Conservation (phyloP, 345 rosid species). For the Abelmoschus esculentus region DNA sequence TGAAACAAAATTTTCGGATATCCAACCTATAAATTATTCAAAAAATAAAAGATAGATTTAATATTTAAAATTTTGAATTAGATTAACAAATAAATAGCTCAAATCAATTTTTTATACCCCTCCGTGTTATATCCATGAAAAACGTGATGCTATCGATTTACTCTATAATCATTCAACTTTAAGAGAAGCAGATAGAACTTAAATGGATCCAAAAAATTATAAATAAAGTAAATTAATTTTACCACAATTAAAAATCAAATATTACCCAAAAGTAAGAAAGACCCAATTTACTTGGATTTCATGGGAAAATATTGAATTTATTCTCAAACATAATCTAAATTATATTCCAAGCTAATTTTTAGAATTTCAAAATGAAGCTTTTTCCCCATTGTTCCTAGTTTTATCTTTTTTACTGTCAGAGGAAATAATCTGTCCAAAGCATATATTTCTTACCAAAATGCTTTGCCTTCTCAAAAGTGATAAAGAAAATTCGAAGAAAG, state of each 20-base stretch:
- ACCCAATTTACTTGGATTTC: not conserved
- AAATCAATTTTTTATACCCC: no score
- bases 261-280: no score
- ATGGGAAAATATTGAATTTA: not conserved
- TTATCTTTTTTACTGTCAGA: not conserved
- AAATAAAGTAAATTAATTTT: no score
- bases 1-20: no score
- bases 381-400: not conserved
- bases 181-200: no score
- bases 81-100: no score
- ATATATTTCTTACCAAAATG: not conserved
- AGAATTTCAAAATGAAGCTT: not conserved
- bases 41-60: no score
- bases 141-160: not conserved
- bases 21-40: no score
- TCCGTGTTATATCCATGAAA: not conserved
- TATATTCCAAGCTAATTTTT: not conserved
- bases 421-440: not conserved
- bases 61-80: no score
- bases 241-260: no score
- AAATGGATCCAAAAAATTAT: no score
- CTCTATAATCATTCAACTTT: not conserved
- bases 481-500: no score
- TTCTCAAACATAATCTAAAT: not conserved
- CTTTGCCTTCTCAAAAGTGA: not conserved